Evolutionary conservation across 2,329 filamentous ascomycete species (phyloP).

Genomic region (Pseudocercospora macadamiae): DNA sequence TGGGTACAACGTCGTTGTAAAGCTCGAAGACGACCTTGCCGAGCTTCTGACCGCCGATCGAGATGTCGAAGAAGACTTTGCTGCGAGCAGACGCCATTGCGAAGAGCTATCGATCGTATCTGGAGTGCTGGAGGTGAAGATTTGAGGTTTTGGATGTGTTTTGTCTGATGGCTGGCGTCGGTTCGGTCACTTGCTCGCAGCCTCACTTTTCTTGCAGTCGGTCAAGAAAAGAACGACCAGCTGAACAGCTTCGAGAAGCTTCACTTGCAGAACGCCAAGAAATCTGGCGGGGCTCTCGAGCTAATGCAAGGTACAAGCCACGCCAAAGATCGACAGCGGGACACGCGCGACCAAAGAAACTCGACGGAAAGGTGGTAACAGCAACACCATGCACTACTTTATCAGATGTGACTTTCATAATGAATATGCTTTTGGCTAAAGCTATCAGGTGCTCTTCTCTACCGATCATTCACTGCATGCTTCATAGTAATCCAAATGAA

Average conservation of each 20-base stretch:
- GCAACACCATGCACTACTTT: background rate
- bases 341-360: background rate
- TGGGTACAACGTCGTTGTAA: constrained; percentile 71
- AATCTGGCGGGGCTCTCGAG: background rate
- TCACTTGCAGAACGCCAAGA: background rate
- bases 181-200: background rate
- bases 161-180: background rate
- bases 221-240: background rate
- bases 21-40: constrained; percentile 89
- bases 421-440: background rate
- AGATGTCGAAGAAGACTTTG: constrained; percentile 92
- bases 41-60: constrained; percentile 71
- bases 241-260: background rate
- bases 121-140: no score
- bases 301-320: background rate
- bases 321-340: background rate
- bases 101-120: background rate
- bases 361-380: background rate
- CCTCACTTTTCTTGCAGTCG: background rate
- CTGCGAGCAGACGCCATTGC: constrained; percentile 53
- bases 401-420: no score
- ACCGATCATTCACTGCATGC: background rate
- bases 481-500: background rate
- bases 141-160: background rate
- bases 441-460: background rate